Conservation (phyloP, 164 flowering plant species). For the Chimonanthus praecox region DNA sequence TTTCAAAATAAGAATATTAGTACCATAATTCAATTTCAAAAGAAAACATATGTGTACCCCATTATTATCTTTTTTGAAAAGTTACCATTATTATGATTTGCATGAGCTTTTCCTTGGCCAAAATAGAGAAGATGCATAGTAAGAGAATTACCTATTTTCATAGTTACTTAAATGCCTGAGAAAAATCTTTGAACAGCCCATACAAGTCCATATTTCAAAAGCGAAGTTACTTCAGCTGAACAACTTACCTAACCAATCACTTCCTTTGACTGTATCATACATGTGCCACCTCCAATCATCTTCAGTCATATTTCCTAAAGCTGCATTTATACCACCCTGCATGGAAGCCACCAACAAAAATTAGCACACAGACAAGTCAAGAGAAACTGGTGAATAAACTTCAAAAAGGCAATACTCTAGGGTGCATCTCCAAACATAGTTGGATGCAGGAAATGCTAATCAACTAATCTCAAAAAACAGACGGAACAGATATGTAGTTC, state of each 20-base stretch:
- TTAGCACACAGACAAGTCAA: background rate
- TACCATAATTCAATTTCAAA: no score
- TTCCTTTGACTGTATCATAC: conserved; percentile 99
- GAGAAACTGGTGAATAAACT: background rate
- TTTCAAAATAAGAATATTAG: no score
- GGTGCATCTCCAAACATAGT: background rate
- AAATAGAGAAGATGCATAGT: background rate
- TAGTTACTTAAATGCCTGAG: background rate
- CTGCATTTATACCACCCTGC: conserved; percentile 99
- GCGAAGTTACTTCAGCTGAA: background rate
- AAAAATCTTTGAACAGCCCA: background rate
- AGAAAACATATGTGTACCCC: no score
- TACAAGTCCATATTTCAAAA: background rate
- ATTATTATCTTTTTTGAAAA: no score
- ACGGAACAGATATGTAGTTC: background rate
- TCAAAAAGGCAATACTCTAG: background rate
- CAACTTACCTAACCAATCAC: conserved; percentile 63
- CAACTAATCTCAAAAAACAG: background rate
- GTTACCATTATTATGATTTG: no score
- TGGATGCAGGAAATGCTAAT: background rate
- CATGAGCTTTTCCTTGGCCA: background rate
- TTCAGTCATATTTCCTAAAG: conserved; percentile 93
- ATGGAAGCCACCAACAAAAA: conserved; percentile 11
- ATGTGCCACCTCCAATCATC: conserved; percentile 99
- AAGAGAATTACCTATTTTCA: background rate